Evolutionary conservation across 768 basidiomycete species (phyloP).

Genomic region (Lactarius psammicola): DNA sequence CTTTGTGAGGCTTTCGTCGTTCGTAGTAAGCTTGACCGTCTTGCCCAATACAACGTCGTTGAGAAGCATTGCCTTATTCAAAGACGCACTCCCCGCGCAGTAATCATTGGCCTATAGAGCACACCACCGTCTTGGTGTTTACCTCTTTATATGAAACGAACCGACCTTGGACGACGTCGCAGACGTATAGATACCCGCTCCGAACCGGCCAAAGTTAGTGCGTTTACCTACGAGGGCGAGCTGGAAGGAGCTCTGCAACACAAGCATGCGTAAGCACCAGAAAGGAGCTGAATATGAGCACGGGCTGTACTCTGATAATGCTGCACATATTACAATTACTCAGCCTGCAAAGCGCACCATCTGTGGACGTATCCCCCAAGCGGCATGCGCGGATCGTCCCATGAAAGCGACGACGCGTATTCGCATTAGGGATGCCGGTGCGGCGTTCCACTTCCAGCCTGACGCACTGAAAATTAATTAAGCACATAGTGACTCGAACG

Average conservation of each 20-base stretch:
- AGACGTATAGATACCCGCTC: constrained; percentile 33
- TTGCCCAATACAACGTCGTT: constrained; percentile 33
- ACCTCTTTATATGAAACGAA: neutral
- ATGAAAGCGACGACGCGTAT: constrained; percentile 34
- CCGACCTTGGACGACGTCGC: constrained; percentile 34
- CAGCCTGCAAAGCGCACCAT: constrained; percentile 24
- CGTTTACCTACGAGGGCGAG: constrained; percentile 20
- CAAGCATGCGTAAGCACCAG: neutral
- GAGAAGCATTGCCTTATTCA: constrained; percentile 30
- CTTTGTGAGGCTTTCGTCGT: constrained; percentile 25
- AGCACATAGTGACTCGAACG: neutral
- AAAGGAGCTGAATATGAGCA: no score
- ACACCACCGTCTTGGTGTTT: neutral
- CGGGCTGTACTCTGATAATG: constrained; percentile 28
- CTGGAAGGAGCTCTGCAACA: constrained; percentile 30
- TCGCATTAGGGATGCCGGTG: constrained; percentile 15
- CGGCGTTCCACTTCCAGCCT: constrained; percentile 28
- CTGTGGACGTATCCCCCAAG: constrained; percentile 29
- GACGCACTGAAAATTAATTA: neutral
- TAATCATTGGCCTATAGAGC: constrained; percentile 31
- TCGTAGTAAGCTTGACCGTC: constrained; percentile 21
- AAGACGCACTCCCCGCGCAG: constrained; percentile 19
- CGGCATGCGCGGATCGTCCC: constrained; percentile 32
- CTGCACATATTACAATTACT: constrained; percentile 30
- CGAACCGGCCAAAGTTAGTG: constrained; percentile 32